Percentiles rank a stretch among this genome's conserved stretches.
These are phyloP conservation scores for Boletus barrowsii DNA, from an alignment of 768 basidiomycete species.

Conservation along the genomic window DNA sequence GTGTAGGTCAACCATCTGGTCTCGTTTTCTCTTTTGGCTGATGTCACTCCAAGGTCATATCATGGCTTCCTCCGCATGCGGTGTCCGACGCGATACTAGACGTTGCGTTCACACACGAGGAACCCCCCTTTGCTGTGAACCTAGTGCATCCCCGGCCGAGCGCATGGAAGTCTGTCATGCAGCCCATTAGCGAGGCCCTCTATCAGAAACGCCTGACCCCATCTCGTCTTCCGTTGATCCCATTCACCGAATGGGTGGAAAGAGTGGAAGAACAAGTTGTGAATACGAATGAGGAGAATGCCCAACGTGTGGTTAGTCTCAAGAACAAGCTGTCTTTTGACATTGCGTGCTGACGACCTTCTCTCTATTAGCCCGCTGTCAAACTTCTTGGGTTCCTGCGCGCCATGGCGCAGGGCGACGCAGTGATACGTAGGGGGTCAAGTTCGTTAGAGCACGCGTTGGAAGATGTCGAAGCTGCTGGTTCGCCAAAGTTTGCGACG, in stretches of 20 bases:
- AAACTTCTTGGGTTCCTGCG: not conserved
- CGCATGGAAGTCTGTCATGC: constrained; percentile 24
- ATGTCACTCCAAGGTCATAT: constrained; percentile 14
- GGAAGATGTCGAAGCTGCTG: not conserved
- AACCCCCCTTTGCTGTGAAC: constrained; percentile 24
- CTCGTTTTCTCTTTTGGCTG: not conserved
- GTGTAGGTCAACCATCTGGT: constrained; percentile 18
- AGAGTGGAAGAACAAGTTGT: not conserved
- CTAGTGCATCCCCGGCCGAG: constrained; percentile 35
- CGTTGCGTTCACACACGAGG: constrained; percentile 23
- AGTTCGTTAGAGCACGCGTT: not conserved
- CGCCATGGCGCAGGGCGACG: not conserved
- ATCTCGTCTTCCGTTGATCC: constrained; percentile 28
- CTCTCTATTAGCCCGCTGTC: not conserved
- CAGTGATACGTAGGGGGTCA: not conserved
- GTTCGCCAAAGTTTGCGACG: not conserved
- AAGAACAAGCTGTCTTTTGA: too few relatives aligned
- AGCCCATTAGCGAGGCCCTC: constrained; percentile 18
- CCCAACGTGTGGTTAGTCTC: too few relatives aligned
- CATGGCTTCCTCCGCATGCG: constrained; percentile 32
- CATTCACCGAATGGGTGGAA: constrained; percentile 15
- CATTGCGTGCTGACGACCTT: not conserved
- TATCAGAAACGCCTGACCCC: constrained; percentile 8
- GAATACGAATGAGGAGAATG: too few relatives aligned
- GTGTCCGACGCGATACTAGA: constrained; percentile 28